Evolutionary conservation across 192 early-diverging fungal genomes (phyloP), one percentile per base, ranked within the genome.

Genomic region (Gamsiella multidivaricata): DNA sequence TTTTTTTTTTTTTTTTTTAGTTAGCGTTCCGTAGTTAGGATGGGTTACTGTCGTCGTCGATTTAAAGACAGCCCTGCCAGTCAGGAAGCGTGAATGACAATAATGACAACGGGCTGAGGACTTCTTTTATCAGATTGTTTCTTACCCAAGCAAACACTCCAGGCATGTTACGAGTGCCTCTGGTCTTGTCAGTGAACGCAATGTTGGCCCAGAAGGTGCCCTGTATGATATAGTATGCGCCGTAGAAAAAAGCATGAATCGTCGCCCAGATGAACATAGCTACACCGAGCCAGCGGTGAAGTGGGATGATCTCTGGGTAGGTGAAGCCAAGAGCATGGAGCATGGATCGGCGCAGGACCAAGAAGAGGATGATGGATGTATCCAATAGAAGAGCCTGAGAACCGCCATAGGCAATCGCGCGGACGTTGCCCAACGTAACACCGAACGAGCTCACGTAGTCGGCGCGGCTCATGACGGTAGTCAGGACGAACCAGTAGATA

Each of bases 91-190:
- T n/a, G n/a, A n/a, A n/a, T n/a, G n/a, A n/a, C n/a, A n/a, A n/a
- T n/a, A n/a, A n/a, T n/a, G n/a, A n/a, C n/a, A n/a, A n/a, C n/a
- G n/a, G n/a, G n/a, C n/a, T n/a, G n/a, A n/a, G n/a, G n/a, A n/a
- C n/a, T n/a, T n/a, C n/a, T n/a, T n/a, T n/a, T n/a, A n/a, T n/a
- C n/a, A n/a, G n/a, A n/a, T n/a, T n/a, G n/a, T n/a, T n/a, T 49
- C 54, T 69, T 69, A 78, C 74, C 74, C 65, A 78, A 43, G 66
- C 45, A 53, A 78, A 64, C 7, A 78, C 74, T 31, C 74, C 74
- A 29, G 74, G 74, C 74, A 78, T 78, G 36, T 78, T 46, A 25
- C 65, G 74, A 6, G 65, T 69, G n/a, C 74, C 74, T 36, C 74
- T 34, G 26, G 57, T 32, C 42, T 63, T 78, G 41, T 63, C 74